Base-by-base conservation (phyloP, 2,329 filamentous ascomycete genomes). In the Taxawa tesnikishii region DNA sequence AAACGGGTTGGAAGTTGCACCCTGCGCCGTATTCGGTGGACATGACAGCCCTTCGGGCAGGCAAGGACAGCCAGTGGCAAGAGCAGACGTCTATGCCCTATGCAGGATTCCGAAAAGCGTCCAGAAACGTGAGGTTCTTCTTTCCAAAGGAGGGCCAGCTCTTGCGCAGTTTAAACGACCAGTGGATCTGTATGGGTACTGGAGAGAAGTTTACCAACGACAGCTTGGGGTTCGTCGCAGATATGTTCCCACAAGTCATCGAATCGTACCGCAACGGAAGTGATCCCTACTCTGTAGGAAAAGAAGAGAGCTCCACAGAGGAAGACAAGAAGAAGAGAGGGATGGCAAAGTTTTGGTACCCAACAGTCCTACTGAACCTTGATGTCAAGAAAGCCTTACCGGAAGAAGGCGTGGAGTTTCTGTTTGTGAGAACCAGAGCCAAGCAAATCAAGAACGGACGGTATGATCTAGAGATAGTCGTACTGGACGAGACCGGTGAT, bases 301-400 rank as follows among this genome's bases (percentile, higher is more conserved):
- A 33, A 2, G 43, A 51, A 5, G 43, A 46, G 27, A 43, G 35
- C 13, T 45, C 36, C 16, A 48, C 44, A 18, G 38, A 32, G 42
- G 37, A 31, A 15, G 38, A 43, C 11, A 37, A 48, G 27, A 35
- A 50, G 31, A 45, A 51, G 24, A 30, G 45, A 26, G 40, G 38
- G 18, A 41, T 39, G 41, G 49, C 57, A 32, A 52, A 48, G 13
- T 74, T 73, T 43, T 85, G 80, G 82, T 84, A 83, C 50, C 81
- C 81, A 0, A 92, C 83, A 0, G 54, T 92, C 2, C 59, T 76
- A 12, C 56, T 90, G 49, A 84, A 82, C 49, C 46, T 92, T 14
- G 83, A 92, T 40, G 61, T 85, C 24, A 90, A 88, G 61, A 82
- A 79, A 50, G 53, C 65, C 5, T 51, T 92, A 27, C 80, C 81